Evolutionary conservation across 139 green algal species (phyloP), one percentile per base, ranked within the genome.

Genomic region (Spirogloea muscicola): DNA sequence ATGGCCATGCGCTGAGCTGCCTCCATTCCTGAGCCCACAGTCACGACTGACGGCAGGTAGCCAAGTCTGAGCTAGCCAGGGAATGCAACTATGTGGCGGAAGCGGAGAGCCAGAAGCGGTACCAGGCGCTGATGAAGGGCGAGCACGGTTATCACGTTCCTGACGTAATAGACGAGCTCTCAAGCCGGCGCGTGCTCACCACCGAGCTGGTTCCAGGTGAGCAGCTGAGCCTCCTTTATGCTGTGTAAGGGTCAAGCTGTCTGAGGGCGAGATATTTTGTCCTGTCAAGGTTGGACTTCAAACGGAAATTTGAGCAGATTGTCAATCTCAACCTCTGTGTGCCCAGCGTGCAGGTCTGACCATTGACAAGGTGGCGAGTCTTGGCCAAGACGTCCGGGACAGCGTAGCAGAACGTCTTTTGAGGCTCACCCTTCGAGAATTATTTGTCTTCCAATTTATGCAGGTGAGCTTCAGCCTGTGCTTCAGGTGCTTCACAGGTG

Each of bases 1-100:
- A n/a, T n/a, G n/a, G n/a, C n/a, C n/a, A n/a, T n/a, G n/a, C n/a
- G n/a, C n/a, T n/a, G n/a, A n/a, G n/a, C n/a, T n/a, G n/a, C n/a
- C n/a, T n/a, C n/a, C n/a, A n/a, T n/a, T n/a, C n/a, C n/a, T n/a
- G n/a, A n/a, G n/a, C n/a, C n/a, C n/a, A n/a, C n/a, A n/a, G n/a
- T n/a, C n/a, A n/a, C n/a, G n/a, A n/a, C n/a, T n/a, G n/a, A n/a
- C 27, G 39, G 4, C 72, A 80, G 72, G 44, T 96, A 16, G 92
- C 91, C 39, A 97, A 96, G 84, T 63, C 81, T 2, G 93, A 98
- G 87, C 83, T 98, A 36, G 81, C 85, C 9, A 72, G 93, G 43
- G 93, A 98, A 85, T 98, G 93, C 64, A 90, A 98, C 86, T 98
- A 98, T 87, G 69, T 52, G 13, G 80, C 86, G 41, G 89, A 93